Evolutionary conservation across 2,329 filamentous ascomycete species (phyloP).

Genomic region (Karstenula rhodostoma): DNA sequence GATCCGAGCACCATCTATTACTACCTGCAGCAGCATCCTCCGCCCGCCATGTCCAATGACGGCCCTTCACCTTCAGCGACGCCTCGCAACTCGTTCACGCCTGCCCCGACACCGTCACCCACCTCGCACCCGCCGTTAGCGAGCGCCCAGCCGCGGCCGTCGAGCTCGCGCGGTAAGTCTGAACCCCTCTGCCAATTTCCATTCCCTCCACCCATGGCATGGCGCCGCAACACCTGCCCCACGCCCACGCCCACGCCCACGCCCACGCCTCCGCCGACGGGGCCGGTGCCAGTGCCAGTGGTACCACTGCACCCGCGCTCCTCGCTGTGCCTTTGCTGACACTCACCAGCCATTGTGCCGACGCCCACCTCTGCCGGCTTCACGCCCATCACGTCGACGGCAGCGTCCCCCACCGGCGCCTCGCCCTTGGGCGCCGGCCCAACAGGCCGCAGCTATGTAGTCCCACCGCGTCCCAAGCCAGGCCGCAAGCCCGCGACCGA

Average conservation of each 20-base stretch:
- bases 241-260: neutral
- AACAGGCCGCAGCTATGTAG: slow-evolving; percentile 45
- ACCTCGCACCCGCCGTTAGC: slow-evolving; percentile 2
- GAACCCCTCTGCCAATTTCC: neutral
- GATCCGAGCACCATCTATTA: slow-evolving; percentile 29
- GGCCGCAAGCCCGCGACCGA: slow-evolving; percentile 94
- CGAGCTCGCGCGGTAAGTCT: slow-evolving; percentile 28
- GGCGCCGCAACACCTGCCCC: neutral
- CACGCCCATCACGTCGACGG: slow-evolving; percentile 37
- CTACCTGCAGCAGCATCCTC: slow-evolving; percentile 20
- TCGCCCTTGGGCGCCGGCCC: slow-evolving; percentile 48
- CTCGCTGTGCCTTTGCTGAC: neutral
- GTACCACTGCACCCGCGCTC: neutral
- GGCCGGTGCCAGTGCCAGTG: neutral
- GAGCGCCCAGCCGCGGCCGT: slow-evolving; percentile 12
- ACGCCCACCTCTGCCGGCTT: slow-evolving; percentile 17
- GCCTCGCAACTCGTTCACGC: slow-evolving; percentile 9
- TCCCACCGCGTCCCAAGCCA: slow-evolving; percentile 64
- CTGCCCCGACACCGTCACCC: slow-evolving; percentile 16
- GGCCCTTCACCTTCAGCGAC: slow-evolving; percentile 4
- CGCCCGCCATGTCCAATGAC: slow-evolving; percentile 30
- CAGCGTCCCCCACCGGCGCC: slow-evolving; percentile 33
- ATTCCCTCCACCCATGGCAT: neutral
- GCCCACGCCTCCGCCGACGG: neutral
- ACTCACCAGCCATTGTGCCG: slow-evolving; percentile 18